Evolutionary conservation across 1,284 basidiomycete species (phyloP).

Genomic region (Rhodotorula sp.): DNA sequence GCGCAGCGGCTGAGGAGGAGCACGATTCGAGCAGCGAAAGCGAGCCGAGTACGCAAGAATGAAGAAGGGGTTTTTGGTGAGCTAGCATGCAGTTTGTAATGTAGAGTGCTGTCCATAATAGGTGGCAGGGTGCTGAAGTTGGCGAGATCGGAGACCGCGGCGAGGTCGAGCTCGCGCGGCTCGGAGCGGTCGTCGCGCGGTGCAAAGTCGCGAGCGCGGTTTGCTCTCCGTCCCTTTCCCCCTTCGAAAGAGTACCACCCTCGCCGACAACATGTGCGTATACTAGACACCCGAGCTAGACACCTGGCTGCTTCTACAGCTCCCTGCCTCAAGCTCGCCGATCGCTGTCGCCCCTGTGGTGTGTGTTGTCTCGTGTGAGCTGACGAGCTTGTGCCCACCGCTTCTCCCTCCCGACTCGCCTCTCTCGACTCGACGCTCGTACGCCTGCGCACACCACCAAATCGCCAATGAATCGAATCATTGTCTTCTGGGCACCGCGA

Average conservation of each 20-base stretch:
- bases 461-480: not conserved
- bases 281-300: not conserved
- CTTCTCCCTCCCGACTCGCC: not conserved
- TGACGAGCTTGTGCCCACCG: slow-evolving; percentile 6
- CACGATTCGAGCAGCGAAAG: too few species aligned
- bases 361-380: not conserved
- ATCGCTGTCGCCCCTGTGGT: not conserved
- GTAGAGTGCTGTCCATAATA: not conserved
- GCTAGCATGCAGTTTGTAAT: not conserved
- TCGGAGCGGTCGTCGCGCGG: not conserved
- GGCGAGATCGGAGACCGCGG: not conserved
- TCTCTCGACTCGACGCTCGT: not conserved
- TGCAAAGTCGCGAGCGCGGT: not conserved
- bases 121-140: not conserved
- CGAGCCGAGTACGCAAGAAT: too few species aligned
- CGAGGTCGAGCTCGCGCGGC: not conserved
- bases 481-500: not conserved
- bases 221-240: slow-evolving; percentile 24
- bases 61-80: too few species aligned
- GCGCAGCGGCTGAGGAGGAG: too few species aligned
- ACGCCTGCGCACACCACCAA: not conserved
- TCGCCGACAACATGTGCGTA: slow-evolving; percentile 23
- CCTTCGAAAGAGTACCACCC: slow-evolving; percentile 26
- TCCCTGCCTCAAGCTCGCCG: not conserved
- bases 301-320: too few species aligned